A percentile compares a stretch with the other conserved stretches of the same genome.
Conservation (phyloP, 441 rosid species). For the Euphorbia celastroides region DNA sequence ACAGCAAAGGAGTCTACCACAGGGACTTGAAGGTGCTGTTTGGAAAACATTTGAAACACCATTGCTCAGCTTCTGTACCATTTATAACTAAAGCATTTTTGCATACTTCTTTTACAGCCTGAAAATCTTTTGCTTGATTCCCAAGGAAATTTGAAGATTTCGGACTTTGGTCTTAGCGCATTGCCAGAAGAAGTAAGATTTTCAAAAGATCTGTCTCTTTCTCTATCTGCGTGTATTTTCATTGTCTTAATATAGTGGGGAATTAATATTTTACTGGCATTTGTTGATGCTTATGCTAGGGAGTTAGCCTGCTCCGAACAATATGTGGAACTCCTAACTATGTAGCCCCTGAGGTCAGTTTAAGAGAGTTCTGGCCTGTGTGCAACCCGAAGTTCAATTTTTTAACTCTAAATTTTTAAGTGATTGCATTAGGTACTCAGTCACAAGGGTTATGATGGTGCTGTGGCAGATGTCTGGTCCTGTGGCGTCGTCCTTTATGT, state of each 20-base stretch:
- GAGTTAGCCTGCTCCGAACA: constrained; percentile 75
- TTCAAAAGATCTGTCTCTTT: constrained; percentile 3
- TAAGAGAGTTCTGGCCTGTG: neutral
- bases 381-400: neutral
- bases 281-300: constrained; percentile 42
- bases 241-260: neutral
- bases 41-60: constrained; percentile 7
- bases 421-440: constrained; percentile 64
- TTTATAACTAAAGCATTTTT: constrained; percentile 15
- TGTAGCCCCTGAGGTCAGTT: constrained; percentile 92
- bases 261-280: constrained; percentile 1
- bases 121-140: constrained; percentile 94
- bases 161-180: constrained; percentile 96
- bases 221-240: neutral
- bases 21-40: constrained; percentile 79
- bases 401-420: constrained; percentile 7
- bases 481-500: constrained; percentile 92
- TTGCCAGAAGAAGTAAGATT: constrained; percentile 69
- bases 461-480: constrained; percentile 94
- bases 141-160: constrained; percentile 80
- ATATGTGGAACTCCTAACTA: constrained; percentile 97
- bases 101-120: constrained; percentile 46
- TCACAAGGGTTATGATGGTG: constrained; percentile 96
- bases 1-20: constrained; percentile 84
- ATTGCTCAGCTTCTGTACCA: constrained; percentile 9